A percentile compares a stretch with the other conserved stretches of the same genome.
phyloP scores from a whole-genome alignment of 768 basidiomycete species.

The Termitomyces sp. region DNA sequence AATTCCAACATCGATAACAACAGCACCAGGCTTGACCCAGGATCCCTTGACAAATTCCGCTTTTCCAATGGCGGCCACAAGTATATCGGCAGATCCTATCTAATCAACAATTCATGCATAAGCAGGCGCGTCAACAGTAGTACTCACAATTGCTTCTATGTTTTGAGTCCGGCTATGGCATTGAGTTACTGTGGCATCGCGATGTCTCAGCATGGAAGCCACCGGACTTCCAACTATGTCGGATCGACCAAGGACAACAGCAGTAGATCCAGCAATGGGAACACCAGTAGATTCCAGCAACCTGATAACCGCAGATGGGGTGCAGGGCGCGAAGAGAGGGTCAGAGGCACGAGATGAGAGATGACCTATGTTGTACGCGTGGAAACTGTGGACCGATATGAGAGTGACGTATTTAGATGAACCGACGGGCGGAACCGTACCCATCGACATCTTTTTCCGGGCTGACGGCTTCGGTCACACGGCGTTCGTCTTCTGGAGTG shows the following conservation, averaged over 20 bases:
- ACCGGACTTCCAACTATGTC: conserved; percentile 98
- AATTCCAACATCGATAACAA: conserved; percentile 97
- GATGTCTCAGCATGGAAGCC: conserved; percentile 80
- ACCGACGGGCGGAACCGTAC: conserved; percentile 33
- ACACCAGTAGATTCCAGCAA: conserved; percentile 87
- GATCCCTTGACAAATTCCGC: conserved; percentile 85
- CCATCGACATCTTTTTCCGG: conserved; percentile 97
- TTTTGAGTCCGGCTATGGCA: conserved; percentile 91
- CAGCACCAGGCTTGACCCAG: conserved; percentile 93
- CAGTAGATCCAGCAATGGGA: conserved; percentile 68
- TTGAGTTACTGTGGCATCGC: conserved; percentile 95
- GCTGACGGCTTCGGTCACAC: conserved; percentile 90
- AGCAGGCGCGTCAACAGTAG: not conserved
- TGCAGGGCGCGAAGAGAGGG: conserved; percentile 93
- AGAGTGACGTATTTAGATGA: conserved; percentile 3
- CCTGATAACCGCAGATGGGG: conserved; percentile 87
- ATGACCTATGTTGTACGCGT: conserved; percentile 97
- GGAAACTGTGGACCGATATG: conserved; percentile 62
- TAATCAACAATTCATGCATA: conserved; percentile 21
- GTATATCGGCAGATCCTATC: conserved; percentile 84
- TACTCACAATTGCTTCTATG: conserved; percentile 68
- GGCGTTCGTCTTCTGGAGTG: conserved; percentile 74
- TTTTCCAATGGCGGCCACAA: conserved; percentile 96
- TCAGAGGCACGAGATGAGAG: conserved; percentile 84
- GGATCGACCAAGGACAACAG: conserved; percentile 92